These are phyloP conservation scores for Phytophthora nicotianae DNA, from an alignment of 352 stramenopile species.

Conservation along the genomic window DNA sequence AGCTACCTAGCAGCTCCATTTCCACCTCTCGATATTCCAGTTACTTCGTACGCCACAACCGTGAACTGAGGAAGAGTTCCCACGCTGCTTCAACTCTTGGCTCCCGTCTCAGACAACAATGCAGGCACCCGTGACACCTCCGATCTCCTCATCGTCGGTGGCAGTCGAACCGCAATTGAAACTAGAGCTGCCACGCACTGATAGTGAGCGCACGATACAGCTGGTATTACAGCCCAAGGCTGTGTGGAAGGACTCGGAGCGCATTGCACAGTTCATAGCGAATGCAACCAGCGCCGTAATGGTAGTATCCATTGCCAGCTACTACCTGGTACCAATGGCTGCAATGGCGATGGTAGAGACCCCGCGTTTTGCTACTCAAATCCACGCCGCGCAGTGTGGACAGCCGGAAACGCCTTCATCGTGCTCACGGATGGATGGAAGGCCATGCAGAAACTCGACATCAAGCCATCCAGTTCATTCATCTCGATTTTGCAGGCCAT, in stretches of 20 bases:
- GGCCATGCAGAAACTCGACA: conserved; percentile 32
- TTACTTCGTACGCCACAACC: background rate
- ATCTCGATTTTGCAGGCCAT: conserved; percentile 35
- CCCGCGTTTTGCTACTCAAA: conserved; percentile 35
- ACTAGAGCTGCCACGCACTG: conserved; percentile 20
- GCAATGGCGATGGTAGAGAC: conserved; percentile 44
- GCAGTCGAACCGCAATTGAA: conserved; percentile 6
- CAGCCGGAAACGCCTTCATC: conserved; percentile 27
- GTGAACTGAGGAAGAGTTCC: conserved; percentile 13
- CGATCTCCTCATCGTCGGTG: background rate
- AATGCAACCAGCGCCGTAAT: conserved; percentile 66
- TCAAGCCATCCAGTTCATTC: conserved; percentile 33
- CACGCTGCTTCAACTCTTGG: conserved; percentile 13
- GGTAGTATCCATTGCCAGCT: conserved; percentile 50
- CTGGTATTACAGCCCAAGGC: conserved; percentile 29
- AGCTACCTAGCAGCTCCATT: background rate
- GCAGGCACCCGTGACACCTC: conserved; percentile 9
- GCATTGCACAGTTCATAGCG: conserved; percentile 70
- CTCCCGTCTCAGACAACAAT: conserved; percentile 17
- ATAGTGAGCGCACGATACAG: conserved; percentile 18
- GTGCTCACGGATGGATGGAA: conserved; percentile 37
- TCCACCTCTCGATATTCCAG: background rate
- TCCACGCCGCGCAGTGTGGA: conserved; percentile 27
- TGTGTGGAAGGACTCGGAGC: conserved; percentile 71
- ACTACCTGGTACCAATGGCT: conserved; percentile 43